Evolutionary conservation across 805 yeast genomes (phyloP).

Genomic region (Kazachstania martiniae): DNA sequence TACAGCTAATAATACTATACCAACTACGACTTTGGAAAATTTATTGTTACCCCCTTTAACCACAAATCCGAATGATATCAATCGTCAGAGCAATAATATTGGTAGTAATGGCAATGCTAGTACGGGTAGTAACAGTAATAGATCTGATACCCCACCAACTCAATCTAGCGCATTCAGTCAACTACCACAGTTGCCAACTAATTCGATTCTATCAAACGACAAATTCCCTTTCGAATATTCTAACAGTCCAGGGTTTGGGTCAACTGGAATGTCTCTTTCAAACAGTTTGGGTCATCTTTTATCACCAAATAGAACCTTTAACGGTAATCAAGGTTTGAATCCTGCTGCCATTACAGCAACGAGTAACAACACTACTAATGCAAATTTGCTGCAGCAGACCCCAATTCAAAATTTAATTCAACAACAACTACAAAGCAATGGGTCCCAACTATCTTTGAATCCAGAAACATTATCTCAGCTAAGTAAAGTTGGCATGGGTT

Average conservation of each 20-base stretch:
- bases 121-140: too few species aligned
- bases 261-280: conserved; percentile 7
- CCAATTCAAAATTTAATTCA: neutral
- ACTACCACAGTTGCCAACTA: too few species aligned
- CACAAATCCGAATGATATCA: too few species aligned
- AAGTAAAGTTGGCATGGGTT: conserved; percentile 7
- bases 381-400: neutral
- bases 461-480: conserved; percentile 8
- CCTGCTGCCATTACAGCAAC: conserved; percentile 3
- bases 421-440: neutral
- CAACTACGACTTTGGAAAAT: conserved; percentile 7
- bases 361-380: conserved; percentile 4
- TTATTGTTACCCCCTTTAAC: conserved; percentile 20
- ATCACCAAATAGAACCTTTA: conserved; percentile 9
- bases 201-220: too few species aligned
- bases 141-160: too few species aligned
- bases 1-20: neutral
- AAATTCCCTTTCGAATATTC: neutral
- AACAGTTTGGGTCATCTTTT: conserved; percentile 6
- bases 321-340: neutral
- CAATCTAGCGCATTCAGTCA: too few species aligned
- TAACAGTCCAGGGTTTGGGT: conserved; percentile 4
- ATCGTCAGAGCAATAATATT: too few species aligned
- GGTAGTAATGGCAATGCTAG: too few species aligned
- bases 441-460: conserved; percentile 1